phyloP scores from a whole-genome alignment of 345 rosid species.

The Hypericum perforatum region DNA sequence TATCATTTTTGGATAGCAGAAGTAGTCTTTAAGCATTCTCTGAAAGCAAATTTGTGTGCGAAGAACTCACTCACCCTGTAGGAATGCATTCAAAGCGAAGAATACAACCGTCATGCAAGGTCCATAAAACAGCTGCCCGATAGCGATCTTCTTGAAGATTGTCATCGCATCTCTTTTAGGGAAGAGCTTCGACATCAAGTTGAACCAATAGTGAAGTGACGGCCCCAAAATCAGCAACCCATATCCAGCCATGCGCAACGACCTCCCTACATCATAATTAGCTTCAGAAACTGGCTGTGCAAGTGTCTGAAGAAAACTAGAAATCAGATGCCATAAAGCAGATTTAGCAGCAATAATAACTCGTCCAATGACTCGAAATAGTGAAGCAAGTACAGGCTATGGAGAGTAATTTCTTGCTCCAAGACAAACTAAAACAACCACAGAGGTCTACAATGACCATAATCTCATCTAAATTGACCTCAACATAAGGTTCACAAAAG shows the following conservation, averaged over 20 bases:
- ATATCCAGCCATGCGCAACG: slow-evolving; percentile 77
- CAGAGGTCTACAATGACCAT: too few relatives aligned
- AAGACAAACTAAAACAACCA: too few relatives aligned
- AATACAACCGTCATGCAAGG: slow-evolving; percentile 67
- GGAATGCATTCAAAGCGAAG: slow-evolving; percentile 56
- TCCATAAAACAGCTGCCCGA: slow-evolving; percentile 70
- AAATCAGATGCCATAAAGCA: background rate
- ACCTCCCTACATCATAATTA: slow-evolving; percentile 59
- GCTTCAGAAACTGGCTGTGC: slow-evolving; percentile 29
- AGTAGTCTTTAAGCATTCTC: background rate
- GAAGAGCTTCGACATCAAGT: slow-evolving; percentile 53
- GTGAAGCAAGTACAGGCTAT: background rate
- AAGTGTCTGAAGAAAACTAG: slow-evolving; percentile 31
- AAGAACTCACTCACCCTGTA: slow-evolving; percentile 44
- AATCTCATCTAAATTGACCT: too few relatives aligned
- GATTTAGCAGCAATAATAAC: background rate
- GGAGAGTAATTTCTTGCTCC: too few relatives aligned
- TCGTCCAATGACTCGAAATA: background rate
- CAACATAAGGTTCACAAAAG: too few relatives aligned
- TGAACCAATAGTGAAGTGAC: slow-evolving; percentile 77
- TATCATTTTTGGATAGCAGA: background rate
- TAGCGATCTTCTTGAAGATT: slow-evolving; percentile 72
- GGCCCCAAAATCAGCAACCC: slow-evolving; percentile 75
- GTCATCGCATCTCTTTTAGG: slow-evolving; percentile 68
- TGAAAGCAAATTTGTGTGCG: slow-evolving; percentile 1